A percentile compares a stretch with the other conserved stretches of the same genome.
These are phyloP conservation scores for Ascoidea asiatica DNA, from an alignment of 805 yeast genomes.

Conservation along the genomic window DNA sequence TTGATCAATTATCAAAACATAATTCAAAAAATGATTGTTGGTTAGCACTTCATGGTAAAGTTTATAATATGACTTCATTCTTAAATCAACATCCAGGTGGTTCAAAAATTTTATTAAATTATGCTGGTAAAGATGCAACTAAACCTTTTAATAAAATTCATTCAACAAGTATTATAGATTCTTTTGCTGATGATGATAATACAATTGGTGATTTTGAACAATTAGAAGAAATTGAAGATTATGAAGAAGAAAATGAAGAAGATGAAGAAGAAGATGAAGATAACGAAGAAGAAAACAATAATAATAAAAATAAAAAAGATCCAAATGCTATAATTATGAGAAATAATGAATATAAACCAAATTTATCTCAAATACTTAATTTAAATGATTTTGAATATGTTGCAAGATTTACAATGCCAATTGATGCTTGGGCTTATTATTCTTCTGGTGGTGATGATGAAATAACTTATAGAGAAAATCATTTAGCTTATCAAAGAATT, in stretches of 20 bases:
- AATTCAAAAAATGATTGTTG: constrained; percentile 39
- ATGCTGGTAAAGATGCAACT: constrained; percentile 40
- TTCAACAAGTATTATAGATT: constrained; percentile 4
- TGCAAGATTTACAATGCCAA: constrained; percentile 22
- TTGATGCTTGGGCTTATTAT: constrained; percentile 26
- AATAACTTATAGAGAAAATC: constrained; percentile 29
- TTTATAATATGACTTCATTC: constrained; percentile 25
- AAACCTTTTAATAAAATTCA: constrained; percentile 12
- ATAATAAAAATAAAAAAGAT: background rate
- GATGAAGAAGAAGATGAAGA: constrained; percentile 2
- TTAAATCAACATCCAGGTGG: constrained; percentile 40
- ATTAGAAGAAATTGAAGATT: background rate
- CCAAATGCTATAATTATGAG: constrained; percentile 4
- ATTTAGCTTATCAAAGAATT: constrained; percentile 25
- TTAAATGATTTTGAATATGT: constrained; percentile 26
- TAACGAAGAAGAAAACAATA: constrained; percentile 11
- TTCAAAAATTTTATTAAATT: constrained; percentile 24
- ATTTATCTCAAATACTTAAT: constrained; percentile 19
- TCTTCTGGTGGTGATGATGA: constrained; percentile 39
- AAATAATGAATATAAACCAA: constrained; percentile 15
- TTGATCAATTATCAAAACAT: constrained; percentile 36
- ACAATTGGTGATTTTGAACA: constrained; percentile 1
- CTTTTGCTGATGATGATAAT: background rate
- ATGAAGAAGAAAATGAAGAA: constrained; percentile 1
- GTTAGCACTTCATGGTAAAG: constrained; percentile 21